These are phyloP conservation scores for Salix brachista DNA, from an alignment of 345 rosid species.

Conservation along the genomic window DNA sequence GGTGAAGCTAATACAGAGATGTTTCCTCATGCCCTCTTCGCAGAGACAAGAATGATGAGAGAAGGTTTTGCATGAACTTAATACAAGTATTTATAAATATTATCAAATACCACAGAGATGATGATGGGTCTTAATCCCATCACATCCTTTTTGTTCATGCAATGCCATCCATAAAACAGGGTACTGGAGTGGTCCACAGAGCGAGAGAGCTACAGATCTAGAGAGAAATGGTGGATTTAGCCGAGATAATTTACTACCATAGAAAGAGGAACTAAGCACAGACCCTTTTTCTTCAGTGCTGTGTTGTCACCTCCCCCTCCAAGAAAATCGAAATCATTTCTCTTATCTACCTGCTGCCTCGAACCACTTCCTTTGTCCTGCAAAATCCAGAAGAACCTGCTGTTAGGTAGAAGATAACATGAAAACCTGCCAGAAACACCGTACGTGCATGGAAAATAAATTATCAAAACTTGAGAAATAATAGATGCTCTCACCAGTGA, in stretches of 20 bases:
- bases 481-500: slow-evolving; percentile 17
- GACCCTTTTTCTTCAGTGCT: slow-evolving; percentile 60
- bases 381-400: background rate
- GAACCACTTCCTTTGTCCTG: slow-evolving; percentile 30
- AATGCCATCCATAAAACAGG: background rate
- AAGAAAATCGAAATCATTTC: slow-evolving; percentile 17
- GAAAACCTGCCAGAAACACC: background rate
- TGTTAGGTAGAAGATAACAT: background rate
- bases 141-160: background rate
- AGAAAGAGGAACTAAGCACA: slow-evolving; percentile 62
- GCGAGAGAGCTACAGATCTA: background rate
- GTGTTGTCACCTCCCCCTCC: slow-evolving; percentile 30
- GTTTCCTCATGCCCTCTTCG: background rate
- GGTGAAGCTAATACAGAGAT: too few relatives aligned
- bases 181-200: background rate
- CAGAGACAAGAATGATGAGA: background rate
- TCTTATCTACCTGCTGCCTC: slow-evolving; percentile 5
- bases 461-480: background rate
- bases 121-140: background rate
- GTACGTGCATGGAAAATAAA: background rate
- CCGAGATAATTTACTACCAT: slow-evolving; percentile 41
- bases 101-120: background rate
- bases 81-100: background rate
- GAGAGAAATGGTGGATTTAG: slow-evolving; percentile 19
- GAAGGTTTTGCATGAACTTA: background rate